Base-by-base conservation (phyloP, 192 early-diverging fungal species). In the Coemansia sp. region DNA sequence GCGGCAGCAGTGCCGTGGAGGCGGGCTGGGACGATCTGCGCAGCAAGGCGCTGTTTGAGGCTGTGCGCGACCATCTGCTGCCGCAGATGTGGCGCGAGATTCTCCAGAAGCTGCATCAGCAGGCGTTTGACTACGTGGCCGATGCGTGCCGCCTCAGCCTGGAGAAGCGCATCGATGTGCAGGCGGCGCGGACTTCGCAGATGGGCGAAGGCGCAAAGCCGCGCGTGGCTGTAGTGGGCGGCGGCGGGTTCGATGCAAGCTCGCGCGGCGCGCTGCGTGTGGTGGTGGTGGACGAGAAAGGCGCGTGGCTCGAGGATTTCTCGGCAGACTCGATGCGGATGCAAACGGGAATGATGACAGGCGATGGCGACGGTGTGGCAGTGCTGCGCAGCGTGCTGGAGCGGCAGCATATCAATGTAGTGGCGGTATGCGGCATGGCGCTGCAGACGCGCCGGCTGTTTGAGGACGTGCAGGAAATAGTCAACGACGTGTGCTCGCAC, bases 371-470 rank as follows among this genome's bases (percentile, higher is more conserved):
- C 28, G 77, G 77, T n/a, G 55, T 54, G 14, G 43, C 83, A 21
- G 69, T 67, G 29, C 78, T 96, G 14, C 30, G 78, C 0, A 83
- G 83, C 0, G 81, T 88, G 50, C 64, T 93, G 32, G 64, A 62
- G n/a, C 72, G 80, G 16, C 77, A 86, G 48, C 54, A 81, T 6
- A 88, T 91, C 10, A 87, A 92, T 35, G 88, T 94, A 18, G 80
- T 97, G 5, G 91, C 87, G 4, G 84, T 98, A 1, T 87, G 86
- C 8, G 94, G 93, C 6, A 91, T 87, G 60, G 88, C 81, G 27
- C 72, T 89, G 28, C 75, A 82, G 57, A 91, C 92, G 2, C 88
- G 90, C 25, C 81, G 88, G 29, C 72, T 98, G 55, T 71, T 90
- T 22, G 86, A 87, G 51, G 84, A 85, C 22, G 83, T 92, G 33